Percentiles rank a stretch among this genome's conserved stretches.
phyloP scores from a whole-genome alignment of 2,329 filamentous ascomycete genomes.

The Periconia digitata region DNA sequence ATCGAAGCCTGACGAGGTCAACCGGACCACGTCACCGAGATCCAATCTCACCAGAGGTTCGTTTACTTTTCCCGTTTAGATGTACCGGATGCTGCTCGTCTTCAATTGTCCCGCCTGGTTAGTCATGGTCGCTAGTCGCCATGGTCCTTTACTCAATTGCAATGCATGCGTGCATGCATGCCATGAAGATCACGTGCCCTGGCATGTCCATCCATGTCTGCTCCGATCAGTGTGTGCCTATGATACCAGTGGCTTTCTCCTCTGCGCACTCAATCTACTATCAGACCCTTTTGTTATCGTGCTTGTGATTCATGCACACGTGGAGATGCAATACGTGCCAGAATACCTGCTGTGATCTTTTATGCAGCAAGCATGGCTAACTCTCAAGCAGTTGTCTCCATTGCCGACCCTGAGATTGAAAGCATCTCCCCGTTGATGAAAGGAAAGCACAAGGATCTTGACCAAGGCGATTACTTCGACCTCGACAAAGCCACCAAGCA shows the following conservation, averaged over 20 bases:
- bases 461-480: constrained; percentile 46
- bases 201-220: not conserved
- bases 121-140: not conserved
- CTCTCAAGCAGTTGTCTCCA: constrained; percentile 46
- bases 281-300: too few relatives aligned
- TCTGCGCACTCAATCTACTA: too few relatives aligned
- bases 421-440: constrained; percentile 51
- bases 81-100: not conserved
- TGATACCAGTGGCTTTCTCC: too few relatives aligned
- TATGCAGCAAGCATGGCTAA: constrained; percentile 22
- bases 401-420: constrained; percentile 49
- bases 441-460: constrained; percentile 48
- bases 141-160: too few relatives aligned
- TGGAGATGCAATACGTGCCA: too few relatives aligned
- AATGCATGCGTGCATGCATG: not conserved
- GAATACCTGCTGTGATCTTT: too few relatives aligned
- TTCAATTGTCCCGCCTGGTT: not conserved
- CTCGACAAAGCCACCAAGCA: constrained; percentile 43
- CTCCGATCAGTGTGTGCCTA: not conserved
- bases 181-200: too few relatives aligned
- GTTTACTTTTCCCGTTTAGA: constrained; percentile 16
- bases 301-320: too few relatives aligned
- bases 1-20: constrained; percentile 17
- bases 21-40: constrained; percentile 30
- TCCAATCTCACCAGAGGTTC: constrained; percentile 32